A percentile compares a stretch with the other conserved stretches of the same genome.
Conservation (phyloP, 257 asterid species). For the Nicotiana paniculata region DNA sequence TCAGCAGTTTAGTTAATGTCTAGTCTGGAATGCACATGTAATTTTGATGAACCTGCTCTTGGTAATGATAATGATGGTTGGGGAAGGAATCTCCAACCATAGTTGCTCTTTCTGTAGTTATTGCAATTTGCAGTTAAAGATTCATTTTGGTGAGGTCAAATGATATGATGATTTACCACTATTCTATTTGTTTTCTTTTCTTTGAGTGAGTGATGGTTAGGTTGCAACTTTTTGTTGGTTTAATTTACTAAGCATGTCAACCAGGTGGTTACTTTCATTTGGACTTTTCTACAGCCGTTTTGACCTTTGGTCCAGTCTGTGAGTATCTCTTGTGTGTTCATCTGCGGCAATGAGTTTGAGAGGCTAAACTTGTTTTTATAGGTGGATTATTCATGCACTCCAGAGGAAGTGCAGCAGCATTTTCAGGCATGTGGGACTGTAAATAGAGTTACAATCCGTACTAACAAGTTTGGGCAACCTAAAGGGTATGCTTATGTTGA, state of each 20-base stretch:
- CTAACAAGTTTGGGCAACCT: conserved; percentile 96
- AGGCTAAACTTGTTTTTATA: conserved; percentile 20
- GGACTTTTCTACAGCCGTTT: not conserved
- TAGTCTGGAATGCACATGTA: not conserved
- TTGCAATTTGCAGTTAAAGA: not conserved
- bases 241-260: not conserved
- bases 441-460: conserved; percentile 88
- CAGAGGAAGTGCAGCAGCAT: conserved; percentile 96
- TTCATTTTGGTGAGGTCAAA: not conserved
- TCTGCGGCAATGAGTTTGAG: not conserved
- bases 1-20: not conserved
- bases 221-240: not conserved
- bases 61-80: not conserved
- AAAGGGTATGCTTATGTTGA: conserved; percentile 95
- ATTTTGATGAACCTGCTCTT: not conserved
- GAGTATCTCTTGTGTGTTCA: not conserved
- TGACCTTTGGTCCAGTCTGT: not conserved
- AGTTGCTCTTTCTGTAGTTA: not conserved
- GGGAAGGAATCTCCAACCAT: not conserved
- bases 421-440: conserved; percentile 91
- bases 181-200: not conserved
- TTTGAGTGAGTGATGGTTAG: not conserved
- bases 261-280: not conserved
- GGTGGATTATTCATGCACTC: conserved; percentile 98
- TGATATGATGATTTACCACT: not conserved